Percentiles rank a stretch among this genome's conserved stretches.
Conservation (phyloP, 192 early-diverging fungal species). For the Lobosporangium transversale region DNA sequence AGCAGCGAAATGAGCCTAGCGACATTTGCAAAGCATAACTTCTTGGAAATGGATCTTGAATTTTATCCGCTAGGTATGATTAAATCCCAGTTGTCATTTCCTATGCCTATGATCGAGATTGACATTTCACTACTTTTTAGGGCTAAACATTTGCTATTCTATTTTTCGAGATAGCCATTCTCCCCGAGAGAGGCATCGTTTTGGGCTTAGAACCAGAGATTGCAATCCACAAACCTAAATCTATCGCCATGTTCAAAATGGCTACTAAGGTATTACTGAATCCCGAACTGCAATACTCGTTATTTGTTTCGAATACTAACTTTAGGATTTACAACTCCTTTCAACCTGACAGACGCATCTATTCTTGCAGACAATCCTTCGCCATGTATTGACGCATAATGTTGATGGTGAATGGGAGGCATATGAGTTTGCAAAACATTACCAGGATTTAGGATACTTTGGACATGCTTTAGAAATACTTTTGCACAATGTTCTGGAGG, state of each 20-base stretch:
- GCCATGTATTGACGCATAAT: constrained; percentile 61
- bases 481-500: constrained; percentile 87
- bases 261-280: constrained; percentile 76
- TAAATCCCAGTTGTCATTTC: neutral
- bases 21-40: constrained; percentile 47
- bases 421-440: constrained; percentile 72
- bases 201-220: constrained; percentile 80
- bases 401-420: constrained; percentile 68
- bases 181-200: constrained; percentile 76
- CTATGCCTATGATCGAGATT: constrained; percentile 5
- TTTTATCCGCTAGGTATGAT: constrained; percentile 80
- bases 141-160: neutral
- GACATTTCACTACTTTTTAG: neutral
- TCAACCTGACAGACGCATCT: constrained; percentile 76
- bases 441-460: constrained; percentile 85
- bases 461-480: constrained; percentile 93
- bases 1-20: constrained; percentile 33
- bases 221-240: constrained; percentile 62
- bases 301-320: too few species aligned
- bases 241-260: constrained; percentile 68
- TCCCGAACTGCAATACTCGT: too few species aligned
- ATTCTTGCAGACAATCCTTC: constrained; percentile 76
- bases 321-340: too few species aligned
- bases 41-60: constrained; percentile 70
- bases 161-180: constrained; percentile 69